Conservation (phyloP, 805 yeast genomes). For the Starmerella cellae region DNA sequence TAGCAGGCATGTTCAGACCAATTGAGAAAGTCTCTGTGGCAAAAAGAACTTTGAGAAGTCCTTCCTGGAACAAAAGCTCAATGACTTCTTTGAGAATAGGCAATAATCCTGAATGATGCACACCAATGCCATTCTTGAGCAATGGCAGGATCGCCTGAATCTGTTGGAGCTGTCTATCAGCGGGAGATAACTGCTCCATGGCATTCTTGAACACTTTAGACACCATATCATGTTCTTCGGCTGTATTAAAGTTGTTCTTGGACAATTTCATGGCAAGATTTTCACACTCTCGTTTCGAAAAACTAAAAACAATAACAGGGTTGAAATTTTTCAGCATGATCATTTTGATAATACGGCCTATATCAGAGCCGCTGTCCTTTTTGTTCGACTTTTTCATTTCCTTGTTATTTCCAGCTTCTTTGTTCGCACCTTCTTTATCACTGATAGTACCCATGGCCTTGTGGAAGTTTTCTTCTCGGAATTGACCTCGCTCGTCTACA, state of each 20-base stretch:
- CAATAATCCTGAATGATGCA: conserved; percentile 91
- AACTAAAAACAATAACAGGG: conserved; percentile 97
- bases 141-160: conserved; percentile 83
- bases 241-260: conserved; percentile 83
- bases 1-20: conserved; percentile 98
- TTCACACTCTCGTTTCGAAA: conserved; percentile 94
- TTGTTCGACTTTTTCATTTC: conserved; percentile 64
- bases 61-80: conserved; percentile 94
- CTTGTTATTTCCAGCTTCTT: conserved; percentile 55
- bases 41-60: conserved; percentile 80
- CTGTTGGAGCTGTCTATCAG: conserved; percentile 86
- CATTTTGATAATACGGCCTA: conserved; percentile 93
- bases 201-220: conserved; percentile 87
- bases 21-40: conserved; percentile 98
- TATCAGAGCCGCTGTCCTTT: conserved; percentile 78
- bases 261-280: conserved; percentile 89
- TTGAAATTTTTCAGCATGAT: conserved; percentile 92
- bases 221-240: conserved; percentile 84
- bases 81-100: conserved; percentile 91
- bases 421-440: conserved; percentile 47
- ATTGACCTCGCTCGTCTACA: conserved; percentile 91
- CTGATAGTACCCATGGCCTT: conserved; percentile 93
- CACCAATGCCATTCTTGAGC: conserved; percentile 90
- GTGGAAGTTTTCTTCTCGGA: conserved; percentile 95
- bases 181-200: conserved; percentile 70